Conservation (phyloP, 805 yeast genomes). For the Danielia reshetovae region DNA sequence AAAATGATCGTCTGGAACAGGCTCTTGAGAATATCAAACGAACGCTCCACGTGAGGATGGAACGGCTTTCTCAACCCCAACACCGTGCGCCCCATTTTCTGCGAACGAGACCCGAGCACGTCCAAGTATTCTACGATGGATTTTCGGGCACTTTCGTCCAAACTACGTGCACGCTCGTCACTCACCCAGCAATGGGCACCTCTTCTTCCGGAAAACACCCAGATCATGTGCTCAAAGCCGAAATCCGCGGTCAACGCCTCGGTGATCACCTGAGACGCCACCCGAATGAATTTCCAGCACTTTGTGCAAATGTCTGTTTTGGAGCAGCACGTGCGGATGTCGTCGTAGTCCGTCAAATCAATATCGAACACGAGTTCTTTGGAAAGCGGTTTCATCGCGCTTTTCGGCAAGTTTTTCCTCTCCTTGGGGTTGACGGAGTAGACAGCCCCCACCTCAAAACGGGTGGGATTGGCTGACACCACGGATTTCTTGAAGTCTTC, state of each 20-base stretch:
- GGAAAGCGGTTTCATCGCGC: slow-evolving; percentile 70
- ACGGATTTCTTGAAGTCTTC: slow-evolving; percentile 81
- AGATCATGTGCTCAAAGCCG: slow-evolving; percentile 78
- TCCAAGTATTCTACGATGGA: slow-evolving; percentile 83
- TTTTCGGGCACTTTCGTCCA: slow-evolving; percentile 71
- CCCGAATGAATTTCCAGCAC: slow-evolving; percentile 90
- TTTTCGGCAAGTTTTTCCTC: slow-evolving; percentile 70
- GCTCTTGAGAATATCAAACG: slow-evolving; percentile 61
- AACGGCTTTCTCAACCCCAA: slow-evolving; percentile 68
- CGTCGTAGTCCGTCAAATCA: slow-evolving; percentile 96
- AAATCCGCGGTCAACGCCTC: slow-evolving; percentile 77
- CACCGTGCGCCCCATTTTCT: slow-evolving; percentile 42
- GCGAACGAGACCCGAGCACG: slow-evolving; percentile 49
- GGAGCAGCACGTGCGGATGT: slow-evolving; percentile 86
- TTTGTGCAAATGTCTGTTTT: slow-evolving; percentile 80
- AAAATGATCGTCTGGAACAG: slow-evolving; percentile 65
- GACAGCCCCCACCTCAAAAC: slow-evolving; percentile 94
- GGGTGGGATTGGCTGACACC: slow-evolving; percentile 68
- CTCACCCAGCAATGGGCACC: slow-evolving; percentile 99
- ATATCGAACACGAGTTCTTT: slow-evolving; percentile 95
- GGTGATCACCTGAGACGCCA: slow-evolving; percentile 76
- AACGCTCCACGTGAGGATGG: slow-evolving; percentile 83
- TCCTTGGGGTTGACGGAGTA: slow-evolving; percentile 86
- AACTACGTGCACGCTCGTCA: slow-evolving; percentile 70
- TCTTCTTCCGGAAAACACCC: slow-evolving; percentile 98